Evolutionary conservation across 2,329 filamentous ascomycete genomes (phyloP), one percentile per base, ranked within the genome.

Genomic region (Juglanconis juglandina): DNA sequence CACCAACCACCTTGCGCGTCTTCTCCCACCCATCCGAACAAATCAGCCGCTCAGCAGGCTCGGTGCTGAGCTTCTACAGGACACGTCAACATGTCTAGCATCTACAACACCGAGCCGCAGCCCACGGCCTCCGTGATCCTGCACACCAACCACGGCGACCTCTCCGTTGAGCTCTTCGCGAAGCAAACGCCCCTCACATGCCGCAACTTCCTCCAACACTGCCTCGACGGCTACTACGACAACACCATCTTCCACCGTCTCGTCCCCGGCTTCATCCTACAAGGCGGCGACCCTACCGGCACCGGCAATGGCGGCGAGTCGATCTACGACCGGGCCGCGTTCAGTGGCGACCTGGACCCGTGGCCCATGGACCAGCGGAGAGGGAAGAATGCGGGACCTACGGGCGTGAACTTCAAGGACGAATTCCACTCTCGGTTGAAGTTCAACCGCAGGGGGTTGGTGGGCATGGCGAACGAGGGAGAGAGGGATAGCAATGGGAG

Each of bases 391-490:
- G 83, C 84, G 6, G 86, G 86, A 0, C 74, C 77, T 11, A 79
- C 77, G 39, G 86, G 86, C 32, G 77, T 87, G 35, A 82, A 84
- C 63, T 88, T 88, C 71, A 86, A 81, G 65, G 94, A 98, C 77
- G 95, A 99, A 72, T 89, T 97, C 66, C 94, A 98, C 74, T 92
- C 89, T 68, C 84, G 95, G 37, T 80, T 99, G 66, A 96, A 96
- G 73, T 98, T 95, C 80, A 98, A 96, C 68, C 83, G 95, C 52
- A 83, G 95, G 62, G 95, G 95, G 0, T 77, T 98, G 68, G 76
- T 99, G 67, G 95, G 91, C n/a, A 97, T 98, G 92, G 95, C 95
- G 34, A 98, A 98, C 74, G 89, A 90, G 63, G 88, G 92, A 50
- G 78, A 77, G 55, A 83, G 84, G 35, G 82, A 93, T 69, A 90